These are phyloP conservation scores for Penicillium ochrochloron DNA, from an alignment of 495 filamentous ascomycete genomes.

Conservation along the genomic window DNA sequence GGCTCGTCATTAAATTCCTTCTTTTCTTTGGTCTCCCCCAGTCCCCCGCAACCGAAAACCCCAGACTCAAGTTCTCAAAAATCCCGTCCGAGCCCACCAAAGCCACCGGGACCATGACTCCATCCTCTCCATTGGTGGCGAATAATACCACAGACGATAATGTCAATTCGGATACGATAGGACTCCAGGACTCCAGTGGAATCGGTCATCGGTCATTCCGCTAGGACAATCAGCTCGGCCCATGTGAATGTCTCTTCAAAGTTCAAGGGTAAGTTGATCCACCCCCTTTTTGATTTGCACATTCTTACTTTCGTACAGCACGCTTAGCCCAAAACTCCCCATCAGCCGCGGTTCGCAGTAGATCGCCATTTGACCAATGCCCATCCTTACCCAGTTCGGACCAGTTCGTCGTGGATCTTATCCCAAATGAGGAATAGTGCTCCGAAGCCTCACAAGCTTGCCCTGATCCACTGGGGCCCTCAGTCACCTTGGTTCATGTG, in stretches of 20 bases:
- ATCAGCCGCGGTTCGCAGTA: conserved; percentile 32
- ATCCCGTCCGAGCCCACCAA: neutral
- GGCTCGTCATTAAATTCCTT: conserved; percentile 7
- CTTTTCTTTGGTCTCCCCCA: neutral
- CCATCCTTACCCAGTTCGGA: conserved; percentile 21
- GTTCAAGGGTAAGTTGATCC: no score
- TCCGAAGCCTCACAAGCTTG: conserved; percentile 20
- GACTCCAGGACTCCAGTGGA: no score
- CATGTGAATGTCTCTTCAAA: conserved; percentile 12
- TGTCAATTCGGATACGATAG: no score
- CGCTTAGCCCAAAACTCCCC: neutral
- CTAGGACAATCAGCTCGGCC: conserved; percentile 14
- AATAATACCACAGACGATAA: neutral
- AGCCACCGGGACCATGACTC: neutral
- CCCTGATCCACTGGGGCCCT: conserved; percentile 11
- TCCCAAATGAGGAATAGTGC: conserved; percentile 26
- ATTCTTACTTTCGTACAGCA: neutral
- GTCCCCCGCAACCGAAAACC: conserved; percentile 17
- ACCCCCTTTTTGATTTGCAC: conserved; percentile 8
- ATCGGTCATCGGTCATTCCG: neutral
- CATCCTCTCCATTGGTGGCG: no score
- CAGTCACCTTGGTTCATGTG: neutral
- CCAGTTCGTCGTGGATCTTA: conserved; percentile 22
- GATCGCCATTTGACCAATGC: conserved; percentile 33
- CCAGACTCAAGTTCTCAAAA: neutral